Base-by-base conservation (phyloP, 148 eudicot genomes). In the Polygonum maritimum region DNA sequence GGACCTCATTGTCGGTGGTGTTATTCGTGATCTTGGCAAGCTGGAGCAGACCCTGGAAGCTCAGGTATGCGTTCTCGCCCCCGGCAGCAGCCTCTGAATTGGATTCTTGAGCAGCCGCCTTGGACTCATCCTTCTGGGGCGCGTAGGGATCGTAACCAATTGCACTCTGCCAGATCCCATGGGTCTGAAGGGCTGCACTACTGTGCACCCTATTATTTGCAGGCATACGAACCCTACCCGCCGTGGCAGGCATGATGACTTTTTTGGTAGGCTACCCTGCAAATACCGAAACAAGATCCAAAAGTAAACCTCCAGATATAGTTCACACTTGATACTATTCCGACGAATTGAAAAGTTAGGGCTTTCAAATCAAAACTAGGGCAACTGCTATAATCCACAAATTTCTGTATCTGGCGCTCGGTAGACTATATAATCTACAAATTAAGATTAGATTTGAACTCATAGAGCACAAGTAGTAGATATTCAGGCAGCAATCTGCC, bases 221-320 rank as follows among this genome's bases (percentile, higher is more conserved):
- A 76, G 98, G 98, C 98, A 90, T 94, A 78, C 97, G 98, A 86
- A 94, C 98, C 91, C 98, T 87, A 73, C 98, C 98, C 74, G 98
- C 98, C 70, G 98, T 94, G 48, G 98, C 98, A 85, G 98, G 98
- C 98, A 94, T 94, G 58, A 84, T 91, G 91, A 80, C 63, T 76
- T n/a, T 62, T 26, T 52, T 47, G 44, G 45, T 67, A 38, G 35
- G 45, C 36, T 67, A 38, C n/a, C 71, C 71, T 67, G 71, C 11
- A 14, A 36, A 67, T 5, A 35, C 38, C 35, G 11, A 67, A 16
- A 15, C 9, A 55, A 55, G 65, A 57, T 2, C 65, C 65, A 62
- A 63, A 21, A 63, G 35, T 62, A 10, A 60, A 60, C 14, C 14
- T 18, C 14, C 3, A 60, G 7, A 8, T 19, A 22, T 36, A 60